These are phyloP conservation scores for Metschnikowia aberdeeniae DNA, from an alignment of 805 yeast genomes.

Conservation along the genomic window DNA sequence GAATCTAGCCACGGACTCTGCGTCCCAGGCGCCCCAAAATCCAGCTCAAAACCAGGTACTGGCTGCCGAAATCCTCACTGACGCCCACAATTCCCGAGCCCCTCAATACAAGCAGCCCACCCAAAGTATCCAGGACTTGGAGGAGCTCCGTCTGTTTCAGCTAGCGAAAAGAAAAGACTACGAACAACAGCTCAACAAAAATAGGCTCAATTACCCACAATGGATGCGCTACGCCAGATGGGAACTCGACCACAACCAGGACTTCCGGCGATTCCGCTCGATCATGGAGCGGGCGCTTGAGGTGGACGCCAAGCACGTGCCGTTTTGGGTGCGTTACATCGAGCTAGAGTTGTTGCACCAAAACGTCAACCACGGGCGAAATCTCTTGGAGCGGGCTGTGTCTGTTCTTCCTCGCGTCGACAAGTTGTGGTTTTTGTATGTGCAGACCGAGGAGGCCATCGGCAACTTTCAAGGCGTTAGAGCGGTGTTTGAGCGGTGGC, in stretches of 20 bases:
- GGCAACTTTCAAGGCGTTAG: slow-evolving; percentile 61
- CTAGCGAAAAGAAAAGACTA: slow-evolving; percentile 73
- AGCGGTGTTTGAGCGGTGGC: slow-evolving; percentile 72
- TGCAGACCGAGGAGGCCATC: slow-evolving; percentile 76
- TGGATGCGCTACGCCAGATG: slow-evolving; percentile 91
- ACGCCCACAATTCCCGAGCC: slow-evolving; percentile 52
- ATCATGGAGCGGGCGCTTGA: slow-evolving; percentile 83
- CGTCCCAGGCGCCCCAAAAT: neutral
- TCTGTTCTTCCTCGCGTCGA: slow-evolving; percentile 71
- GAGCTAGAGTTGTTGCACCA: slow-evolving; percentile 69
- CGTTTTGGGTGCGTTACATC: slow-evolving; percentile 82
- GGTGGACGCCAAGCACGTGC: slow-evolving; percentile 69
- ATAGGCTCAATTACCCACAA: slow-evolving; percentile 75
- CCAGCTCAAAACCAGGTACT: slow-evolving; percentile 53
- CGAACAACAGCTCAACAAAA: slow-evolving; percentile 83
- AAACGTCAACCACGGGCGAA: slow-evolving; percentile 85
- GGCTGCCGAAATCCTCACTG: slow-evolving; percentile 59
- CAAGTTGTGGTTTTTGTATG: slow-evolving; percentile 82
- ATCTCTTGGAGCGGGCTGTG: slow-evolving; percentile 74
- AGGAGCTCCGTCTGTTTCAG: slow-evolving; percentile 75
- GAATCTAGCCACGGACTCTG: slow-evolving; percentile 8
- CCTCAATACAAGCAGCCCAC: slow-evolving; percentile 36
- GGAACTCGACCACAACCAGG: slow-evolving; percentile 74
- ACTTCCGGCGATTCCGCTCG: slow-evolving; percentile 75
- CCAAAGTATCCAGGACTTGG: slow-evolving; percentile 62